Evolutionary conservation across 306 rosid species (phyloP).

Genomic region (Pyrus communis): DNA sequence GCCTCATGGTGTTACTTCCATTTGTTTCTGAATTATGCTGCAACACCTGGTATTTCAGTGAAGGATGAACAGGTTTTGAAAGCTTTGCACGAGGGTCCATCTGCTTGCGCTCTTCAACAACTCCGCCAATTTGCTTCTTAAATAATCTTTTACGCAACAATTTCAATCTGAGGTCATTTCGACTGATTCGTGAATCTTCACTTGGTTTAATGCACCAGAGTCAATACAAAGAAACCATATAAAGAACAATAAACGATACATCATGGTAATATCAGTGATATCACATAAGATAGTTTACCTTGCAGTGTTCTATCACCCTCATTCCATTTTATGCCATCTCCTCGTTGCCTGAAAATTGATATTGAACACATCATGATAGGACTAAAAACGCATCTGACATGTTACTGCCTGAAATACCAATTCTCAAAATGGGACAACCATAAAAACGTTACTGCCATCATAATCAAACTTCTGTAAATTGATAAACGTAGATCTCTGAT

Average conservation of each 20-base stretch:
- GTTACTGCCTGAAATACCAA: neutral
- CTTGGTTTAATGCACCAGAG: conserved; percentile 10
- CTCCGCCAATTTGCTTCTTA: conserved; percentile 15
- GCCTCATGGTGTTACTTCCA: conserved; percentile 12
- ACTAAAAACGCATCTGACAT: neutral
- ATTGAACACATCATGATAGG: conserved; percentile 1
- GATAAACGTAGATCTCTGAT: neutral
- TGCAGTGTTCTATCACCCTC: conserved; percentile 9
- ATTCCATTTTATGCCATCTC: conserved; percentile 20
- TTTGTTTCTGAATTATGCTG: conserved; percentile 23
- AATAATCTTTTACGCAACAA: conserved; percentile 37
- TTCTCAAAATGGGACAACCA: neutral
- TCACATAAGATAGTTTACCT: conserved; percentile 23
- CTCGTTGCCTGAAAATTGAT: conserved; percentile 37
- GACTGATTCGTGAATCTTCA: conserved; percentile 32
- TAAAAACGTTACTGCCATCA: neutral
- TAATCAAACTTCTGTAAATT: neutral
- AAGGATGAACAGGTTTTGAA: conserved; percentile 21
- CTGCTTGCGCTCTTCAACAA: conserved; percentile 16
- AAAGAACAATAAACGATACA: neutral
- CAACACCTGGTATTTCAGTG: conserved; percentile 16
- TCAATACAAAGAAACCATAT: conserved; percentile 1
- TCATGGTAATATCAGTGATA: neutral
- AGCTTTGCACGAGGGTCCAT: conserved; percentile 16
- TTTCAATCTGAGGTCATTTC: conserved; percentile 52